Evolutionary conservation across 257 asterid genomes (phyloP), one percentile per base, ranked within the genome.

Genomic region (Nemophila menziesii): DNA sequence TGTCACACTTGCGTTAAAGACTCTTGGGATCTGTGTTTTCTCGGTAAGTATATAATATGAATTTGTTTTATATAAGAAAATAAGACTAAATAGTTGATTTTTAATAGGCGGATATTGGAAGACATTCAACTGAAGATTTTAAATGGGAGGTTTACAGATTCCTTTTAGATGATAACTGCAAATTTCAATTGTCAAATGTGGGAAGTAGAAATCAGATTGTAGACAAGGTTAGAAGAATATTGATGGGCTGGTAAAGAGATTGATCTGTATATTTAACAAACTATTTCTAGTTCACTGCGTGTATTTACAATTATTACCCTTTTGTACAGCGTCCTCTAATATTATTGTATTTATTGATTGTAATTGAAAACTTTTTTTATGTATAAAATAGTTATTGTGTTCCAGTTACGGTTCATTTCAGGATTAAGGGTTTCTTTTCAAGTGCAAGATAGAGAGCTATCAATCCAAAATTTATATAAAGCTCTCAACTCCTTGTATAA

Each of bases 161-260:
- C 62, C 94, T 82, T 55, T 66, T 79, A 38, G 94, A 82, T 0
- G 94, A 86, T 43, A 79, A 72, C 62, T 64, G 80, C 73, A 52
- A 37, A 20, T 44, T 61, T 16, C 59, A 72, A 49, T 46, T 76
- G 60, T 76, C 80, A 13, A 70, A 46, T 38, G 43, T 37, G 57
- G 74, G 33, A 11, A 73, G 52, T 20, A 65, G 78, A 36, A 75
- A 69, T 61, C 82, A 66, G 69, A 79, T 86, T 43, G 93, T 72
- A 19, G 80, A 86, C 73, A 64, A 67, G 65, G 87, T 86, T 10
- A 70, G 94, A 66, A 76, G 94, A 65, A 62, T 64, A 11, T 56
- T 86, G 47, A 76, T 82, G 94, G 96, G 94, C 23, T 79, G 94
- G 93, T 79, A n/a, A n/a, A n/a, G 80, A 82, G 70, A 56, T 61